Conservation (phyloP, 805 yeast species). For the Yamadazyma takamatsuzukensis region DNA sequence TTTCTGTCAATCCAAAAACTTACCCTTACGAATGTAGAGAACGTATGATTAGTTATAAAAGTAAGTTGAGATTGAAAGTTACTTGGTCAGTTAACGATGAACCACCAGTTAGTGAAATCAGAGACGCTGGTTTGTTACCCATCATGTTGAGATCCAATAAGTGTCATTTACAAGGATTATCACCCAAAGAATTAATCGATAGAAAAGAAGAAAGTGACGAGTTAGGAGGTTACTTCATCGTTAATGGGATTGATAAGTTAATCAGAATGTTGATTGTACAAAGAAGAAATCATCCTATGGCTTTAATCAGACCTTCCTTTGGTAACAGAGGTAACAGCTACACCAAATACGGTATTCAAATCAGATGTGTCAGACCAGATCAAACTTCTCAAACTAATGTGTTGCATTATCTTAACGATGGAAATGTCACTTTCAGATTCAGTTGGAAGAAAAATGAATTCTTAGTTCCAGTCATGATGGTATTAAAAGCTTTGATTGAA, state of each 20-base stretch:
- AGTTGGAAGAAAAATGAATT: constrained; percentile 97
- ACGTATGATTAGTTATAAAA: constrained; percentile 77
- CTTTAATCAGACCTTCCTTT: constrained; percentile 91
- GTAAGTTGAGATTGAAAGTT: constrained; percentile 72
- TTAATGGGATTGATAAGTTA: constrained; percentile 94
- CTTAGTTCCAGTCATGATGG: constrained; percentile 88
- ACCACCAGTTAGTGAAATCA: constrained; percentile 70
- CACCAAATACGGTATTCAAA: constrained; percentile 87
- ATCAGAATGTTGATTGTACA: constrained; percentile 97
- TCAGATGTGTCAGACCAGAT: constrained; percentile 92
- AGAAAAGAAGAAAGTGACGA: constrained; percentile 91
- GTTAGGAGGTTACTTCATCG: constrained; percentile 92
- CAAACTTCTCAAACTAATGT: constrained; percentile 97
- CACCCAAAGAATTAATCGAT: constrained; percentile 77
- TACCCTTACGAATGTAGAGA: constrained; percentile 85
- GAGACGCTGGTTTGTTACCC: constrained; percentile 92
- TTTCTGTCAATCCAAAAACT: constrained; percentile 72
- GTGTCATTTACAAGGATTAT: constrained; percentile 81
- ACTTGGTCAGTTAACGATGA: constrained; percentile 88
- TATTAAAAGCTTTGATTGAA: constrained; percentile 83
- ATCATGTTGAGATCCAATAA: constrained; percentile 87
- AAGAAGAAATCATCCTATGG: constrained; percentile 97
- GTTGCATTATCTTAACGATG: constrained; percentile 92
- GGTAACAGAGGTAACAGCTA: constrained; percentile 91
- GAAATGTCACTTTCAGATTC: constrained; percentile 93